Evolutionary conservation across 2,329 filamentous ascomycete genomes (phyloP), one percentile per base, ranked within the genome.

Genomic region (Diaporthe aspalathi): DNA sequence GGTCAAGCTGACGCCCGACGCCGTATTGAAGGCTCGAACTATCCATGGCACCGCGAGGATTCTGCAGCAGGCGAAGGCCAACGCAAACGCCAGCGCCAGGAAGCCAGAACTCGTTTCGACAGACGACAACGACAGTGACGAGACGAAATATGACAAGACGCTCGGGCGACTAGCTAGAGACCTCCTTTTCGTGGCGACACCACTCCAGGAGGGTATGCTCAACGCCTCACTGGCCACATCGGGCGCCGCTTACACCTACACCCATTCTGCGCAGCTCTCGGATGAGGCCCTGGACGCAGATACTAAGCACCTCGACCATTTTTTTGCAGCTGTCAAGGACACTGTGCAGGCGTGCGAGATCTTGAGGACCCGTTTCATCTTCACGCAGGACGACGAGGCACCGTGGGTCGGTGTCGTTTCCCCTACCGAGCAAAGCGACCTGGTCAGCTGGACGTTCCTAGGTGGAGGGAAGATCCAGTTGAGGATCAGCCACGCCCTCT

Each of bases 171-270:
- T 76, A 1, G 74, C 76, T 5, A 56, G 60, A 7, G 73, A 75
- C 38, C 69, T 77, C 17, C 24, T 77, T 7, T 77, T 77, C 40
- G 57, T 77, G 9, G 75, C 76, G 17, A 77, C 76, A 20, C 76
- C 76, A 5, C 74, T 77, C 2, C 76, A 77, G 53, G 74, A 76
- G 67, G 75, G 75, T 43, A 77, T 77, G 76, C 74, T 77, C 27
- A 76, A 74, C 49, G 73, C 74, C 11, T 75, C 76, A 22, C 35
- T 75, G 40, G 75, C 76, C 6, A 71, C 76, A 12, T 69, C 63
- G 16, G 72, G 70, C 47, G 29, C 73, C 20, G 76, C 76, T 16
- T 77, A 77, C 71, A 74, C 65, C 1, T 76, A 77, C 68, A 72
- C 70, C 8, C 76, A 77, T 67, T 70, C 60, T 2, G 72, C 75